Conservation (phyloP, 495 filamentous ascomycete genomes). For the Lasiosphaeria hispida region DNA sequence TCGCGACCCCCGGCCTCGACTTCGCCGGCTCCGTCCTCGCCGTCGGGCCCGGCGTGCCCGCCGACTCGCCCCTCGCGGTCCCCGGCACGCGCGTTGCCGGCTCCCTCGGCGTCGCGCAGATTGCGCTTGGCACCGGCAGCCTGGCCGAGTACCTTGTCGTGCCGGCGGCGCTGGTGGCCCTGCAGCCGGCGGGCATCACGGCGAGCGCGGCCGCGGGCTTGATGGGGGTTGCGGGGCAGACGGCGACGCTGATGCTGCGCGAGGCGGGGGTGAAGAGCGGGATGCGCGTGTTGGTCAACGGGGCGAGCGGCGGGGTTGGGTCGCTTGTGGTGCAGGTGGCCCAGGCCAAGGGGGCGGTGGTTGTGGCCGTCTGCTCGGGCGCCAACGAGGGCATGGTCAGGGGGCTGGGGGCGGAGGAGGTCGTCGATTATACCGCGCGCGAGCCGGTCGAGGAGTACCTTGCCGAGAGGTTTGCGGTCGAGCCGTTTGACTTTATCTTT, state of each 20-base stretch:
- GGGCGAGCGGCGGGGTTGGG: constrained; percentile 47
- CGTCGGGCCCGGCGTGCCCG: constrained; percentile 16
- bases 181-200: constrained; percentile 19
- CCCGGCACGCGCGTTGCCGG: constrained; percentile 34
- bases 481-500: constrained; percentile 39
- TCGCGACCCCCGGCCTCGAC: constrained; percentile 40
- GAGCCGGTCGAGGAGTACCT: constrained; percentile 27
- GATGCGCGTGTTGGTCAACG: constrained; percentile 39
- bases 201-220: constrained; percentile 32
- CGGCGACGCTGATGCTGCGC: constrained; percentile 19
- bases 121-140: constrained; percentile 31
- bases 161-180: constrained; percentile 16
- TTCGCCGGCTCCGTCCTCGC: constrained; percentile 39
- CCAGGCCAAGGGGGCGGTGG: constrained; percentile 31
- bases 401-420: constrained; percentile 38
- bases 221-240: constrained; percentile 37
- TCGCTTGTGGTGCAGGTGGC: constrained; percentile 38
- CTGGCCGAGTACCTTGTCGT: constrained; percentile 40
- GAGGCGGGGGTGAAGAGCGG: constrained; percentile 20
- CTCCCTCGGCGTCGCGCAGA: constrained; percentile 22
- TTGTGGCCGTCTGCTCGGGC: constrained; percentile 36
- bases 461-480: constrained; percentile 23
- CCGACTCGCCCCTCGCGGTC: neutral
- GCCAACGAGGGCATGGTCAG: constrained; percentile 32
- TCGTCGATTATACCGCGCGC: constrained; percentile 37